Base-by-base conservation (phyloP, 192 early-diverging fungal genomes). In the Allomyces macrogynus region DNA sequence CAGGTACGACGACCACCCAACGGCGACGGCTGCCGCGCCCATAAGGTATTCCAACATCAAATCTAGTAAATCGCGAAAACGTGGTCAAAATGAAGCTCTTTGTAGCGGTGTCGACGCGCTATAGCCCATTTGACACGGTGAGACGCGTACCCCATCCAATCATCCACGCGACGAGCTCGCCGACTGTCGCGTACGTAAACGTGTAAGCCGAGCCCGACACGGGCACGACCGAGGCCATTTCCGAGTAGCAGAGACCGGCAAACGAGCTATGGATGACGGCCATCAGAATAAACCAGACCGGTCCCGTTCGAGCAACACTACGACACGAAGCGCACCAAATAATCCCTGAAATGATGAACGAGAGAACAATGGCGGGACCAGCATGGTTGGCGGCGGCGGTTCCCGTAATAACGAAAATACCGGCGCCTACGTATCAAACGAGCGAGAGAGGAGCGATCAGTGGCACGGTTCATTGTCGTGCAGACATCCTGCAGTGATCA, bases 101-200 rank as follows among this genome's bases (percentile, higher is more conserved):
- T 27, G 26, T 3, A 27, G 26, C 26, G 26, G 26, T 27, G 26
- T n/a, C 26, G 26, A 27, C 26, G 26, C 26, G 26, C 26, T 27
- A 1, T 1, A 1, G 2, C 2, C 26, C 2, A 27, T 27, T 27
- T 27, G 26, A 3, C 26, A 1, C 26, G 26, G 26, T 27, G 26
- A 27, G 4, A 4, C 26, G 26, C 4, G 26, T 27, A 27, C 26
- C 26, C 26, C 26, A 94, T 12, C 89, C 90, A 67, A 91, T 86
- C 49, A 89, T 86, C 92, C 92, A 94, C 1, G 84, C 90, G 23
- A 89, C 67, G 23, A 92, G 70, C 75, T 95, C 92, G n/a, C 92
- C 92, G 66, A 92, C 72, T 0, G 90, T 87, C 10, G 87, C 87
- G 64, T 92, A 95, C 0, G 86, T 80, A 64, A 86, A 95, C 0